These are phyloP conservation scores for Solanum medicagineum DNA, from an alignment of 257 asterid genomes.

Conservation along the genomic window DNA sequence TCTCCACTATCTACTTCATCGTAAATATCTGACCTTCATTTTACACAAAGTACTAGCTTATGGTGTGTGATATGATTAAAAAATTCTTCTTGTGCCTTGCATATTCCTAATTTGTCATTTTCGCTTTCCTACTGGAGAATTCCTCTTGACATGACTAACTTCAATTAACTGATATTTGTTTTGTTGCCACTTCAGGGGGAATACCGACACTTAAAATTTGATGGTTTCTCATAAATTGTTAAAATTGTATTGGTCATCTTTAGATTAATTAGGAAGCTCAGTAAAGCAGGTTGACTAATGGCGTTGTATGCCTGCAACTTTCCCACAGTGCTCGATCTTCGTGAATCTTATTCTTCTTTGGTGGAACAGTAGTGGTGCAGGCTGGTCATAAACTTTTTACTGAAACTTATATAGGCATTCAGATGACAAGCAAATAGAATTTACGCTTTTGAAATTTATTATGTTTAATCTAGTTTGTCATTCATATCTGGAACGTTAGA, in stretches of 20 bases:
- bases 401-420: not conserved
- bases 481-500: not conserved
- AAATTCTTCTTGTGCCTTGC: not conserved
- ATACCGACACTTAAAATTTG: not conserved
- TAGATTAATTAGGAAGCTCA: not conserved
- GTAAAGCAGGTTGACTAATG: not conserved
- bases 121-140: not conserved
- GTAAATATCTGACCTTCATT: constrained; percentile 19
- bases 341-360: not conserved
- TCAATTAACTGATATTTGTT: not conserved
- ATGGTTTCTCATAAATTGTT: not conserved
- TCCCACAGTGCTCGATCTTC: not conserved
- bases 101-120: not conserved
- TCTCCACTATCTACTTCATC: constrained; percentile 80
- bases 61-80: not conserved
- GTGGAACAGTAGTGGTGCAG: not conserved
- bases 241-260: not conserved
- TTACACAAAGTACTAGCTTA: not conserved
- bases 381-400: not conserved
- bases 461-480: not conserved
- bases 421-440: not conserved
- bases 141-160: not conserved
- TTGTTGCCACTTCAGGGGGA: not conserved
- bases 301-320: not conserved
- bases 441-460: not conserved